Evolutionary conservation across 768 basidiomycete species (phyloP).

Genomic region (Boletellus ananas): DNA sequence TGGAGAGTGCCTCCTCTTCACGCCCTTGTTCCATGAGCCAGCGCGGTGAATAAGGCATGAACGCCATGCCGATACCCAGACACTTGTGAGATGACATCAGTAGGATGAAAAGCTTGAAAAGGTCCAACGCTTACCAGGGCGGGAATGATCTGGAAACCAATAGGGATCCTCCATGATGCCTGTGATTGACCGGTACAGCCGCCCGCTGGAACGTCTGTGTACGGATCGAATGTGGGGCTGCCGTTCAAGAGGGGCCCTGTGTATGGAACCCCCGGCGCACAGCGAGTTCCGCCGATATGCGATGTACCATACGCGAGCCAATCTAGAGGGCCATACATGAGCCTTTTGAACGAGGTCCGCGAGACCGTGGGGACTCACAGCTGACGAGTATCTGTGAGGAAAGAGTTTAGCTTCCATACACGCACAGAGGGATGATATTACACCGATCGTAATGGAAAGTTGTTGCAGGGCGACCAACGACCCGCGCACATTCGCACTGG

Average conservation of each 20-base stretch:
- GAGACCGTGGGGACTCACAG: conserved; percentile 16
- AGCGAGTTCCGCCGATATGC: conserved; percentile 32
- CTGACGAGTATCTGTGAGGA: conserved; percentile 28
- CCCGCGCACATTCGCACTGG: conserved; percentile 36
- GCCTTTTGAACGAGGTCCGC: neutral
- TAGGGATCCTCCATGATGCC: conserved; percentile 35
- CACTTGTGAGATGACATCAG: conserved; percentile 15
- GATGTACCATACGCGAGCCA: conserved; percentile 33
- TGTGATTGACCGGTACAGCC: conserved; percentile 30
- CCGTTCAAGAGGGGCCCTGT: conserved; percentile 30
- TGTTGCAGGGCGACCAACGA: conserved; percentile 36
- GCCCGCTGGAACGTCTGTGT: conserved; percentile 28
- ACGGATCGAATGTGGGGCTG: conserved; percentile 28
- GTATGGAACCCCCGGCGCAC: conserved; percentile 28
- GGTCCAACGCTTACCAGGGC: conserved; percentile 29
- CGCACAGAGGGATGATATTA: conserved; percentile 4
- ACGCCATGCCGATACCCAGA: conserved; percentile 30
- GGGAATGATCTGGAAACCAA: conserved; percentile 38
- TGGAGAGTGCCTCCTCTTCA: conserved; percentile 33
- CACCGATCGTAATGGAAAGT: conserved; percentile 35
- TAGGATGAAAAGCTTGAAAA: neutral
- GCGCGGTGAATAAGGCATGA: conserved; percentile 42
- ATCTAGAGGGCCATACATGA: conserved; percentile 14
- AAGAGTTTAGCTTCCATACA: neutral
- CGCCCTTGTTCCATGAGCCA: conserved; percentile 40